Evolutionary conservation across 805 yeast genomes (phyloP).

Genomic region (Ogataea trehalophila): DNA sequence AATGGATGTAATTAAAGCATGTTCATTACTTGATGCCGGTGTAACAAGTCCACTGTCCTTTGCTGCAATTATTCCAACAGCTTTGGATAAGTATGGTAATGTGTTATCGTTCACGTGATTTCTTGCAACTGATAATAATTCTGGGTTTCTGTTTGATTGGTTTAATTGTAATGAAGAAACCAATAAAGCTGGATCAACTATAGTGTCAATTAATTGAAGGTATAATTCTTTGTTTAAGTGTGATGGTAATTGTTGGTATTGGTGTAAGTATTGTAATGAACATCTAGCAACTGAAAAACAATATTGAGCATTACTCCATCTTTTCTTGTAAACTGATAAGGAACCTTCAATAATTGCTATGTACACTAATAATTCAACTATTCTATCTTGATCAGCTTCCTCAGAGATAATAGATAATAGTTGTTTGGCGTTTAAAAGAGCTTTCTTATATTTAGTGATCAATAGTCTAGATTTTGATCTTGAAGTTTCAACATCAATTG

Average conservation of each 20-base stretch:
- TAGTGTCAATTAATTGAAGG: slow-evolving; percentile 50
- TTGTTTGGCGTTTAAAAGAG: slow-evolving; percentile 40
- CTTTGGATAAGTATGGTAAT: slow-evolving; percentile 32
- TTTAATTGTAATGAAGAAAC: slow-evolving; percentile 30
- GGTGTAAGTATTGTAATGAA: slow-evolving; percentile 49
- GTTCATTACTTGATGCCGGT: slow-evolving; percentile 14
- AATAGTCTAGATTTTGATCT: slow-evolving; percentile 46
- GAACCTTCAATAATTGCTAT: slow-evolving; percentile 32
- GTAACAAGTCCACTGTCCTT: slow-evolving; percentile 36
- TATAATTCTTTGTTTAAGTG: slow-evolving; percentile 35
- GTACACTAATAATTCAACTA: slow-evolving; percentile 35
- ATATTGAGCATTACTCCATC: slow-evolving; percentile 50
- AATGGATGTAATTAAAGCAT: slow-evolving; percentile 28
- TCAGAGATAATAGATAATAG: slow-evolving; percentile 37
- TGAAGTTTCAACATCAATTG: slow-evolving; percentile 49
- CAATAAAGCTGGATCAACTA: slow-evolving; percentile 62
- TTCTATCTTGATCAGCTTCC: slow-evolving; percentile 32
- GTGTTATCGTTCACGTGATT: slow-evolving; percentile 33
- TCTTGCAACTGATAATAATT: slow-evolving; percentile 46
- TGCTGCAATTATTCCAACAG: slow-evolving; percentile 32
- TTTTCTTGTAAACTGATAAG: slow-evolving; percentile 45
- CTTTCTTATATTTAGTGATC: slow-evolving; percentile 63
- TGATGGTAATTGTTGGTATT: slow-evolving; percentile 19
- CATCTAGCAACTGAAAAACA: slow-evolving; percentile 59
- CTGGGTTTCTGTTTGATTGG: slow-evolving; percentile 32